Percentiles rank a stretch among this genome's conserved stretches.
These are phyloP conservation scores for Torulaspora maleeae DNA, from an alignment of 805 yeast genomes.

Conservation along the genomic window DNA sequence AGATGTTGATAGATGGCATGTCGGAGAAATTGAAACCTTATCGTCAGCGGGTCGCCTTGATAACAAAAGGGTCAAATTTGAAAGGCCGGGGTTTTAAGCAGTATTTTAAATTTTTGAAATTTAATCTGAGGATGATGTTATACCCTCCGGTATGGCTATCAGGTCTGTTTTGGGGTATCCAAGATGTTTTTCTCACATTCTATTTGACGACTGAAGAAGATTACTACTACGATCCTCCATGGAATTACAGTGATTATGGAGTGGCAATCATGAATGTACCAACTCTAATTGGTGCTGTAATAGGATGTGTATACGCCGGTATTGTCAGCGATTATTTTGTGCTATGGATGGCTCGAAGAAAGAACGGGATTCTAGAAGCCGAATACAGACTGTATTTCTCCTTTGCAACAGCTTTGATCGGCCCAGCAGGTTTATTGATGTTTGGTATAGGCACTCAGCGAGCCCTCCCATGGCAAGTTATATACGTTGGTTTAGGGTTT, in stretches of 20 bases:
- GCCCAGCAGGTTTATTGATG: conserved; percentile 58
- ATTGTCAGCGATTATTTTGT: conserved; percentile 55
- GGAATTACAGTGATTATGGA: conserved; percentile 57
- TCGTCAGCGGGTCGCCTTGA: conserved; percentile 43
- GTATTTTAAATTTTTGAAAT: conserved; percentile 47
- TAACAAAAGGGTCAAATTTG: conserved; percentile 56
- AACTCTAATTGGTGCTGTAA: conserved; percentile 56
- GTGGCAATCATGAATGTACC: conserved; percentile 77
- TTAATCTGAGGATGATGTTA: conserved; percentile 52
- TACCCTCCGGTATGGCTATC: conserved; percentile 63
- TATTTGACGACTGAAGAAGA: conserved; percentile 72
- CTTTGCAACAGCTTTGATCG: conserved; percentile 50
- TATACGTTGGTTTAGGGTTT: conserved; percentile 58
- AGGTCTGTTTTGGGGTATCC: conserved; percentile 76
- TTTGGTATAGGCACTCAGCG: conserved; percentile 64
- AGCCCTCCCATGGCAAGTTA: conserved; percentile 48
- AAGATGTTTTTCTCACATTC: conserved; percentile 70
- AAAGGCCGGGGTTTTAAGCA: conserved; percentile 64
- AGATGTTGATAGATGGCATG: conserved; percentile 37
- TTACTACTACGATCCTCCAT: conserved; percentile 60
- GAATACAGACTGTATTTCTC: conserved; percentile 59
- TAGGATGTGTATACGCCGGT: conserved; percentile 67
- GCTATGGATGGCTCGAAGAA: conserved; percentile 54
- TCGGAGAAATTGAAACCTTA: conserved; percentile 42
- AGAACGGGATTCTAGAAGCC: conserved; percentile 59